Conservation (phyloP, 768 basidiomycete genomes). For the Porpolomopsis calyptriformis region DNA sequence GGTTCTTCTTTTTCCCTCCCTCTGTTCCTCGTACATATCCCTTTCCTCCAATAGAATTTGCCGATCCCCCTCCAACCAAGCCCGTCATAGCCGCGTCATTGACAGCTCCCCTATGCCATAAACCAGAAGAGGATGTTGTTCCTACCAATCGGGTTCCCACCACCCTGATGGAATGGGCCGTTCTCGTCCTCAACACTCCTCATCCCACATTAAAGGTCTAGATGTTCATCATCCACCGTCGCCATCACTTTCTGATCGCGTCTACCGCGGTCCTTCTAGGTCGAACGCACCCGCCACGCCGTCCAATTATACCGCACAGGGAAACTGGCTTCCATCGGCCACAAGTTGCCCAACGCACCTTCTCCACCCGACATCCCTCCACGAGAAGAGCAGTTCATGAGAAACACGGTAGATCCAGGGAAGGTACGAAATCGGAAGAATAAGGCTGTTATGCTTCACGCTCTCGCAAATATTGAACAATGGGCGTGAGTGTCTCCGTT, state of each 20-base stretch:
- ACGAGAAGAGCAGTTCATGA: conserved; percentile 39
- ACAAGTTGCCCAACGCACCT: conserved; percentile 38
- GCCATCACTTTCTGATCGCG: too few relatives aligned
- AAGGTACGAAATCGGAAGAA: conserved; percentile 54
- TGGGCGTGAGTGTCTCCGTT: conserved; percentile 57
- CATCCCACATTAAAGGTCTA: conserved; percentile 53
- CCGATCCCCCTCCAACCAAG: conserved; percentile 45
- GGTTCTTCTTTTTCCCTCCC: conserved; percentile 20
- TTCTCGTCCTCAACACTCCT: conserved; percentile 66
- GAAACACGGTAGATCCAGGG: conserved; percentile 46
- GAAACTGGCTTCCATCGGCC: conserved; percentile 54
- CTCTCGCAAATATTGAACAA: conserved; percentile 77
- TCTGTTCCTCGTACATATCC: background rate
- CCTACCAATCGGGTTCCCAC: conserved; percentile 40
- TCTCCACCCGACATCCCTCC: conserved; percentile 54
- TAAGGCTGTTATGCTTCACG: conserved; percentile 66
- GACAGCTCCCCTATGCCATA: conserved; percentile 1
- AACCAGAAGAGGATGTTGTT: conserved; percentile 36
- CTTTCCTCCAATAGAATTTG: conserved; percentile 36
- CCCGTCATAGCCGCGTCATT: conserved; percentile 3
- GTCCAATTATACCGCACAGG: conserved; percentile 62
- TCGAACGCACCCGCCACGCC: conserved; percentile 59
- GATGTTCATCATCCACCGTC: conserved; percentile 9
- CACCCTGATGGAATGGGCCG: conserved; percentile 72
- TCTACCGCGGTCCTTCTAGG: too few relatives aligned